A percentile compares a stretch with the other conserved stretches of the same genome.
These are phyloP conservation scores for Sporothrix sp. DNA, from an alignment of 2,329 filamentous ascomycete species.

Conservation along the genomic window DNA sequence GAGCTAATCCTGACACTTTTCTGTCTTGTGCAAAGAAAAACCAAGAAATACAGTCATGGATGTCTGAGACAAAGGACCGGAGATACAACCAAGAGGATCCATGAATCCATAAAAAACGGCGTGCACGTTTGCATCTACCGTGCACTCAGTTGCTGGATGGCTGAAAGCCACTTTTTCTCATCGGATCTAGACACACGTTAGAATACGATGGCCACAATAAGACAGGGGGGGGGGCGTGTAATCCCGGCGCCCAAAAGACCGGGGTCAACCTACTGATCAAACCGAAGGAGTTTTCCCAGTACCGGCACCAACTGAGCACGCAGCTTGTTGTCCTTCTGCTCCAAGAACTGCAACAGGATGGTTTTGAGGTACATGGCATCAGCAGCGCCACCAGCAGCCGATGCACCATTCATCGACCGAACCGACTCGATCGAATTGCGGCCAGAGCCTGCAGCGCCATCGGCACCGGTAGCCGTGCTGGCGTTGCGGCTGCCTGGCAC, in stretches of 20 bases:
- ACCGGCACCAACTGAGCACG: conserved; percentile 70
- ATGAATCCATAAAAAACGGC: not conserved
- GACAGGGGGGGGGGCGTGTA: not conserved
- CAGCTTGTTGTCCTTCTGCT: conserved; percentile 68
- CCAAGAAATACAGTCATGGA: too few species aligned
- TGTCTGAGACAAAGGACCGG: not conserved
- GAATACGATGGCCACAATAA: conserved; percentile 12
- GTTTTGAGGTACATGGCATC: conserved; percentile 67
- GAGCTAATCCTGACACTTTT: too few species aligned
- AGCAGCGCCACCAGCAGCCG: conserved; percentile 20
- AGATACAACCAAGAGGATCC: not conserved
- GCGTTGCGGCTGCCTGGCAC: not conserved
- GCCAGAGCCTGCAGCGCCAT: conserved; percentile 22
- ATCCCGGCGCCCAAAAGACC: too few species aligned
- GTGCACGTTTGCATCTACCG: conserved; percentile 1
- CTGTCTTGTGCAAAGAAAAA: too few species aligned
- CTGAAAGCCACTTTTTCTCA: conserved; percentile 78
- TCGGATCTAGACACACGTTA: conserved; percentile 39
- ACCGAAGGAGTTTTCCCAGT: conserved; percentile 63
- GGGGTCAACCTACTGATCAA: conserved; percentile 54
- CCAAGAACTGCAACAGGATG: conserved; percentile 69
- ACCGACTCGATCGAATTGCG: conserved; percentile 38
- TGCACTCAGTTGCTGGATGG: conserved; percentile 45
- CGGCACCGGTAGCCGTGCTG: conserved; percentile 20
- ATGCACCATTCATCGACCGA: conserved; percentile 25